A percentile compares a stretch with the other conserved stretches of the same genome.
Evolutionary conservation across 192 early-diverging fungal species (phyloP).

Genomic region (Geranomyces michiganensis): DNA sequence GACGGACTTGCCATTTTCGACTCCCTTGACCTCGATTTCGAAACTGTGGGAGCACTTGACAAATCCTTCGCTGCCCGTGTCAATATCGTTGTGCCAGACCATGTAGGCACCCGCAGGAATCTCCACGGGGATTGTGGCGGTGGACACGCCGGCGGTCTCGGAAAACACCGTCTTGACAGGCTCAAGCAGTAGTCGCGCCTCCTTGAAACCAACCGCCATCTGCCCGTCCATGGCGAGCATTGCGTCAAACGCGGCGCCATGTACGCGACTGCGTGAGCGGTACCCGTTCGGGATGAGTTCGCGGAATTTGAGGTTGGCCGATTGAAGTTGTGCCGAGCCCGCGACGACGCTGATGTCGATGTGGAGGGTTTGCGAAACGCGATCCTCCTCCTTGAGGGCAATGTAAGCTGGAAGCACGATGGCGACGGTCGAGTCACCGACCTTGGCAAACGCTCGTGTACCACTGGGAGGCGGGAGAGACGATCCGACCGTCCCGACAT

Average conservation of each 20-base stretch:
- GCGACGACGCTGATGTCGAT: background rate
- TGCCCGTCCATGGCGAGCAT: background rate
- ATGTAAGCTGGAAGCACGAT: background rate
- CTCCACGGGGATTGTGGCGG: background rate
- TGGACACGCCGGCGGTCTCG: background rate
- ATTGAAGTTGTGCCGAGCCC: background rate
- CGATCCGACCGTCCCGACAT: background rate
- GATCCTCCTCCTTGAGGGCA: background rate
- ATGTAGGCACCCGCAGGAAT: background rate
- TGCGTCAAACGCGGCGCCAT: background rate
- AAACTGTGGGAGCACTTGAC: background rate
- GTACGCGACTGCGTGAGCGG: background rate
- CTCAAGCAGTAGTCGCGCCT: background rate
- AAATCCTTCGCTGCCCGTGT: background rate
- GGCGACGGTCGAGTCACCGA: background rate
- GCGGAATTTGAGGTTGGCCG: background rate
- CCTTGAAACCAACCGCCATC: background rate
- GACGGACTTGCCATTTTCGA: background rate
- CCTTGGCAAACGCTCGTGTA: background rate
- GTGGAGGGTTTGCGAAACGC: background rate
- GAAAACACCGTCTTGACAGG: background rate
- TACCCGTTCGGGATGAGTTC: background rate
- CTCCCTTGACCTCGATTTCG: background rate
- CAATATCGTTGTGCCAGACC: background rate
- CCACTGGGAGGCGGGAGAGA: background rate